Evolutionary conservation across 2,329 filamentous ascomycete genomes (phyloP), one percentile per base, ranked within the genome.

Genomic region (Microcyclospora tardicrescens): DNA sequence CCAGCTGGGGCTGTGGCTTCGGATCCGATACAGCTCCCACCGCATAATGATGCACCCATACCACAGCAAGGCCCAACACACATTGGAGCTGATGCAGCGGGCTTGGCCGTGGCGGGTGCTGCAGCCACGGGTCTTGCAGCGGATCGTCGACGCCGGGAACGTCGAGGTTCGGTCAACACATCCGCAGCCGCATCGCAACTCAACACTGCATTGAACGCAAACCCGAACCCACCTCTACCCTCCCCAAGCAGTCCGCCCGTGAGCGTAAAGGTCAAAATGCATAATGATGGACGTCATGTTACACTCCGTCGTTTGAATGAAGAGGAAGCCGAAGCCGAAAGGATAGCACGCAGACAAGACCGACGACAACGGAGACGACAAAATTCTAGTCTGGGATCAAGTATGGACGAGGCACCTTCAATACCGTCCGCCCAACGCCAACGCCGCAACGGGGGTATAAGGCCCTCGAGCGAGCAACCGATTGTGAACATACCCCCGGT

Each of bases 261-360:
- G 34, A 75, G 71, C 24, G 68, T 80, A 39, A 77, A 78, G 54
- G 68, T 79, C 32, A 76, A 77, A 52, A 75, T 78, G 68, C 74
- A 78, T 56, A 69, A 72, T 41, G 73, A 79, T 45, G 74, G 74
- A 16, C 67, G 73, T 6, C 72, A 76, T 49, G 73, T 80, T 28
- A 80, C 76, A 2, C 63, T 80, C 6, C 66, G 75, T 19, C 64
- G 74, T 10, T 60, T 80, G 16, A 75, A 72, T 10, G 72, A 76
- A 49, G 69, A 76, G 58, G 75, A 79, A 61, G 74, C 73, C 11
- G 72, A 71, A 9, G 73, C 72, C 6, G 72, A 72, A 44, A 69
- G 74, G 19, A 70, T 74, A 47, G 68, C 69, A 8, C 61, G 70
- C 43, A 63, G 68, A 35, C 59, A 63, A 43, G 70, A 72, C 34